Base-by-base conservation (phyloP, 805 yeast species). In the Zygoascus bituminiphila region DNA sequence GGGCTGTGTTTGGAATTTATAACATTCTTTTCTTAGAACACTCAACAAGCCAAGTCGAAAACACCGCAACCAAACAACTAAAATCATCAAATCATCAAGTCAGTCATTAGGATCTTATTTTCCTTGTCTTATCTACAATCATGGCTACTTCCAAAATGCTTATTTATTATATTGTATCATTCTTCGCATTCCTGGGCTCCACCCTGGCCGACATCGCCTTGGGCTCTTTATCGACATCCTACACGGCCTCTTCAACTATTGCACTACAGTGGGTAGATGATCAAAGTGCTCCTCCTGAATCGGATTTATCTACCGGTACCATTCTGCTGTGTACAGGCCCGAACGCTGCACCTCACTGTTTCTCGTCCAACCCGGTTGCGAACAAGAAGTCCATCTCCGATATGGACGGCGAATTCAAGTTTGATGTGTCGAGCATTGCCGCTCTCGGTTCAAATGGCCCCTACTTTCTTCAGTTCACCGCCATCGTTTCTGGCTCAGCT, bases 241-340 rank as follows among this genome's bases (percentile, higher is more conserved):
- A 53, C 22, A 49, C 57, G 2, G 49, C 57, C 14, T 46, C 60
- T 14, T 58, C 55, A 40, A 25, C 61, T 1, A 39, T 70, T 42
- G 46, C 50, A n/a, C 63, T 85, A 61, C 51, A 58, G 21, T 88
- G 94, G 82, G 62, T 70, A 14, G 82, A 79, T 51, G 76, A 75
- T 54, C 81, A 75, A 42, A 59, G 66, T 5, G 54, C 58, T 2
- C 84, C 86, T 0, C 52, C 70, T 0, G 57, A 83, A 41, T 49
- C 57, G 1, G 68, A 74, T 7, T 74, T 78, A 21, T 52, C 64
- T 2, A 54, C 66, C 1, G 78, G 74, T 52, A 69, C 81, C 0
- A 68, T 88, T 47, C 63, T 67, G 5, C 68, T 91, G 46, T 81
- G 91, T 64, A 76, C 89, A 1, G 96, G 95, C 26, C 64, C 80